Base-by-base conservation (phyloP, 1,139 yeast species). In the Hyphopichia khmerensis region DNA sequence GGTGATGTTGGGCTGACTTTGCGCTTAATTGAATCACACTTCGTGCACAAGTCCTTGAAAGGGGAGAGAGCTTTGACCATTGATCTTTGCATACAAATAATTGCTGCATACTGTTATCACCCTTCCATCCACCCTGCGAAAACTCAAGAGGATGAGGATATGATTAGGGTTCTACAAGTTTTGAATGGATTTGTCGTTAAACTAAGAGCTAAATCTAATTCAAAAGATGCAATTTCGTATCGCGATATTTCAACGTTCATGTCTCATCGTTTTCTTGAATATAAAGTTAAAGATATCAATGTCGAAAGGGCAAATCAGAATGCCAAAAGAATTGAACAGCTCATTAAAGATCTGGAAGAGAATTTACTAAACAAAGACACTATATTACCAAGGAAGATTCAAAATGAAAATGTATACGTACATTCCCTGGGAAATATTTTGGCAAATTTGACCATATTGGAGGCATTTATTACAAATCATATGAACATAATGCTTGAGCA, bases 1-100 rank as follows among this genome's bases (percentile, higher is more conserved):
- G 79, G 79, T 4, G 78, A 73, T 47, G 67, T 69, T 3, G 41
- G 57, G 9, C 63, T 64, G 60, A 62, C 72, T 0, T 47, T 71
- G 9, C 50, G 60, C 4, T 52, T 72, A 14, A 63, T 73, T 13
- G 76, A 72, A 43, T 54, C 68, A 16, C 73, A 70, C 43, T 69
- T 56, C 43, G 48, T 72, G 6, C 72, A 68, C 42, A 61, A 63
- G 40, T 43, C 57, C 0, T 48, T 67, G 39, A 52, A 49, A 19
- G 77, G 76, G 1, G 65, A 67, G 41, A 55, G 47, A 26, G 69
- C 66, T 1, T 49, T 73, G 35, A 62, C 64, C 27, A 64, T 62
- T 38, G 71, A 69, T 8, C 47, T 72, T 19, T 60, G 69, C 40
- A 44, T 67, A 3, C 57, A 57, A 34, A 62, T 72, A 5, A 59